Evolutionary conservation across 805 yeast genomes (phyloP).

Genomic region (Blastobotrys robertii): DNA sequence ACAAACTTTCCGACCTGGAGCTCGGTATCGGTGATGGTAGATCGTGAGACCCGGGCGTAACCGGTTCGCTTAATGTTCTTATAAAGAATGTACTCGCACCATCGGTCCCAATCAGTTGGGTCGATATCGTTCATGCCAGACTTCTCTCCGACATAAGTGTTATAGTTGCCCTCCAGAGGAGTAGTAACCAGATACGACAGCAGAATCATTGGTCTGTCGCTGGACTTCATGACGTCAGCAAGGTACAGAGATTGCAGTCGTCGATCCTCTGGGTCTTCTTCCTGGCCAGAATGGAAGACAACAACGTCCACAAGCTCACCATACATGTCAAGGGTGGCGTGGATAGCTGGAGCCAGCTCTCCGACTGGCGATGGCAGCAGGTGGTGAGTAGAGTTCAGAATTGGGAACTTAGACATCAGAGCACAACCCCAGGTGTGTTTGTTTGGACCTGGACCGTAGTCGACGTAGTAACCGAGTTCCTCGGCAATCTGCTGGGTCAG

Average conservation of each 20-base stretch:
- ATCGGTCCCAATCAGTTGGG: constrained; percentile 88
- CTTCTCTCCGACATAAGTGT: constrained; percentile 74
- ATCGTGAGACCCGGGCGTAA: constrained; percentile 87
- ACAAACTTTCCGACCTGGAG: constrained; percentile 90
- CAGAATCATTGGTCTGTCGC: constrained; percentile 72
- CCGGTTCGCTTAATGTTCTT: constrained; percentile 80
- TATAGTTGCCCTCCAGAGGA: constrained; percentile 84
- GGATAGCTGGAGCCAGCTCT: constrained; percentile 96
- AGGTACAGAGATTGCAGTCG: constrained; percentile 72
- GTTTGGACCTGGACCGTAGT: constrained; percentile 96
- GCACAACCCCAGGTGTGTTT: constrained; percentile 98
- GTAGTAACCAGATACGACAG: constrained; percentile 84
- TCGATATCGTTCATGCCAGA: constrained; percentile 93
- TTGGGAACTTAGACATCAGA: constrained; percentile 87
- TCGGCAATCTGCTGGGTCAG: constrained; percentile 85
- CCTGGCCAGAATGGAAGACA: constrained; percentile 97
- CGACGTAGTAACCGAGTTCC: constrained; percentile 89
- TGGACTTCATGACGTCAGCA: constrained; percentile 67
- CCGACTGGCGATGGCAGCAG: constrained; percentile 95
- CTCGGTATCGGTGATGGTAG: constrained; percentile 94
- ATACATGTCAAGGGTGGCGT: constrained; percentile 87
- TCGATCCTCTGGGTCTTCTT: constrained; percentile 92
- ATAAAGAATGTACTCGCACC: constrained; percentile 96
- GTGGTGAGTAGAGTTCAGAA: constrained; percentile 80
- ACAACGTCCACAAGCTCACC: constrained; percentile 84